Conservation (phyloP, 345 rosid genomes). For the Arabis alpina region DNA sequence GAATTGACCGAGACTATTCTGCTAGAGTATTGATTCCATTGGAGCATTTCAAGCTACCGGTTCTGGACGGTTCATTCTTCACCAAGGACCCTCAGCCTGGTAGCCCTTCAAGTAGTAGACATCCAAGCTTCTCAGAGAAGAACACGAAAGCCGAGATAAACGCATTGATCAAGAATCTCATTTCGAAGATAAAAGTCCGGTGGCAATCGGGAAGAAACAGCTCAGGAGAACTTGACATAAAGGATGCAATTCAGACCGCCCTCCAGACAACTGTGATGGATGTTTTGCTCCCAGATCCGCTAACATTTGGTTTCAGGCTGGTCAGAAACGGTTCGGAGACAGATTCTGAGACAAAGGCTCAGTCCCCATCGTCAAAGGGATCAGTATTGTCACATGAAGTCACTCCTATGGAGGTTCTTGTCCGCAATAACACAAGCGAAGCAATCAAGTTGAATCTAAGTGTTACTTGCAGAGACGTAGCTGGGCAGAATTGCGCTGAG, state of each 20-base stretch:
- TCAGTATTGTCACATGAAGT: constrained; percentile 76
- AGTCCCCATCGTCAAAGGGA: constrained; percentile 48
- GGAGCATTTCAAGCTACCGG: constrained; percentile 93
- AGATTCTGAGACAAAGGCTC: constrained; percentile 38
- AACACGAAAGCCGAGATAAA: constrained; percentile 85
- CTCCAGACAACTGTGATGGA: constrained; percentile 95
- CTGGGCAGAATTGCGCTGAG: constrained; percentile 91
- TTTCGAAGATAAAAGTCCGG: constrained; percentile 87
- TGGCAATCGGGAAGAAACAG: constrained; percentile 98
- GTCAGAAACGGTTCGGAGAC: constrained; percentile 46
- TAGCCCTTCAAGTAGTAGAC: constrained; percentile 46
- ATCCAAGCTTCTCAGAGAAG: constrained; percentile 80
- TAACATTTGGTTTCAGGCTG: constrained; percentile 90
- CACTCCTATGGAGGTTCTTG: constrained; percentile 87
- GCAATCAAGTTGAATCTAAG: constrained; percentile 77
- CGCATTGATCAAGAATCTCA: constrained; percentile 80
- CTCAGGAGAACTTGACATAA: constrained; percentile 89
- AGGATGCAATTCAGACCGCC: constrained; percentile 87
- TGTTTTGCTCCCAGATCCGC: constrained; percentile 93
- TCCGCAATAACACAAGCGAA: constrained; percentile 91
- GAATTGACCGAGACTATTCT: constrained; percentile 90
- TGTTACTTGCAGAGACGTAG: constrained; percentile 89
- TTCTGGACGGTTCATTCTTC: constrained; percentile 90
- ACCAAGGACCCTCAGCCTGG: constrained; percentile 65
- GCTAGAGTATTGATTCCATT: constrained; percentile 92